Conservation (phyloP, 2,329 filamentous ascomycete species). For the Proliferodiscus dingleyae region DNA sequence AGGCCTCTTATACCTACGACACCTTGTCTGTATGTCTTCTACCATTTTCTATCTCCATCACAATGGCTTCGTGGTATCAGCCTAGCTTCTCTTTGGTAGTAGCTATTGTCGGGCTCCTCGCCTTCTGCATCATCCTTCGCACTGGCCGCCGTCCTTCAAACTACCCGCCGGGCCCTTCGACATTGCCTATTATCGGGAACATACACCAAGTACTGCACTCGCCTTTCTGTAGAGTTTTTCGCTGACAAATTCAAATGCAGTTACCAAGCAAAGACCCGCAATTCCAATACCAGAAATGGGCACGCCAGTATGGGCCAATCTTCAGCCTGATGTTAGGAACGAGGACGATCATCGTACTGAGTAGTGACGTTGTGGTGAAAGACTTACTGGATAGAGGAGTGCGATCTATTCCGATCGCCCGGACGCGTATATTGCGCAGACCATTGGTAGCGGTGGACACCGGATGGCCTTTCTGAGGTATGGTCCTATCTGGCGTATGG, state of each 20-base stretch:
- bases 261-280: no score
- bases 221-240: no score
- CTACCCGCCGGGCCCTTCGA: conserved; percentile 18
- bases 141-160: conserved; percentile 10
- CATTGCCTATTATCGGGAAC: conserved; percentile 17
- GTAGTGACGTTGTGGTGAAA: conserved; percentile 13
- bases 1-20: no score
- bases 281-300: conserved; percentile 16
- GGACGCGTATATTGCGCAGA: conserved; percentile 13
- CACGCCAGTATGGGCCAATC: conserved; percentile 17
- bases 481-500: conserved; percentile 35
- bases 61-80: no score
- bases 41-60: no score
- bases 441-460: conserved; percentile 37
- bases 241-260: no score
- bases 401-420: conserved; percentile 14
- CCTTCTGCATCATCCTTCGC: not conserved
- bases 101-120: not conserved
- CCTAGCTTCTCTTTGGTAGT: not conserved
- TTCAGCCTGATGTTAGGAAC: conserved; percentile 21
- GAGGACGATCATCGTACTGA: conserved; percentile 16
- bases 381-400: conserved; percentile 18
- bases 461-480: conserved; percentile 40
- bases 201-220: conserved; percentile 9
- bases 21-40: no score